Evolutionary conservation across 2,329 filamentous ascomycete species (phyloP).

Genomic region (Lachnellula occidentalis): DNA sequence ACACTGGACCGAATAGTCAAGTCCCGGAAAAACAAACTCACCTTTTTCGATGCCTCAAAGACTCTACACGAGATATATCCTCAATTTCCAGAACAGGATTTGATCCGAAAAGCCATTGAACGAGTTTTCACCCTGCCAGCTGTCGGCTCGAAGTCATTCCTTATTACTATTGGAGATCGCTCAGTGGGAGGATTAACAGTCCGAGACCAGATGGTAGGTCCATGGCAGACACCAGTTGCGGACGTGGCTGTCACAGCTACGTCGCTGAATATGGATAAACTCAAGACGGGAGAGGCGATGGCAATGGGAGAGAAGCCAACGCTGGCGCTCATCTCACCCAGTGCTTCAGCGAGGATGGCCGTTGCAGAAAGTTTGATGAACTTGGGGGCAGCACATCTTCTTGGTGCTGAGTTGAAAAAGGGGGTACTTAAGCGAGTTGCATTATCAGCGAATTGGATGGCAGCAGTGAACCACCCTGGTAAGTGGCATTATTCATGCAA

Average conservation of each 20-base stretch:
- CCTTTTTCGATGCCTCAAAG: slow-evolving; percentile 62
- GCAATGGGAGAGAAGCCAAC: slow-evolving; percentile 91
- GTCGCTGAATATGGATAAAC: slow-evolving; percentile 62
- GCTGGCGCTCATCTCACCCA: slow-evolving; percentile 81
- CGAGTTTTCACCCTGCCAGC: slow-evolving; percentile 79
- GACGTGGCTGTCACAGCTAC: slow-evolving; percentile 91
- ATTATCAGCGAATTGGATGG: slow-evolving; percentile 98
- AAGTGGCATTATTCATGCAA: too few species aligned
- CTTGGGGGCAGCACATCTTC: slow-evolving; percentile 70
- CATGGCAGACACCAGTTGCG: slow-evolving; percentile 90
- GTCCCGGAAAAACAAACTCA: slow-evolving; percentile 61
- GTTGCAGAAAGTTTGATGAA: slow-evolving; percentile 93
- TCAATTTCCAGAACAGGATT: slow-evolving; percentile 31
- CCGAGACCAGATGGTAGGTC: slow-evolving; percentile 92
- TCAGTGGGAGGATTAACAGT: slow-evolving; percentile 84
- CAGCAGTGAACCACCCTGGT: slow-evolving; percentile 80
- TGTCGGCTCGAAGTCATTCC: slow-evolving; percentile 94
- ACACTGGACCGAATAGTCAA: slow-evolving; percentile 71
- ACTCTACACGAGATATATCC: slow-evolving; percentile 55
- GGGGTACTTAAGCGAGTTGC: slow-evolving; percentile 57
- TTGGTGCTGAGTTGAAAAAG: slow-evolving; percentile 45
- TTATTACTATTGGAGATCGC: slow-evolving; percentile 94
- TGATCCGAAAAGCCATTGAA: slow-evolving; percentile 63
- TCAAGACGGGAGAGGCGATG: slow-evolving; percentile 89
- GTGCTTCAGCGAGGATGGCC: slow-evolving; percentile 91